Conservation (phyloP, 2,329 filamentous ascomycete species). For the Leptosphaerulina australis region DNA sequence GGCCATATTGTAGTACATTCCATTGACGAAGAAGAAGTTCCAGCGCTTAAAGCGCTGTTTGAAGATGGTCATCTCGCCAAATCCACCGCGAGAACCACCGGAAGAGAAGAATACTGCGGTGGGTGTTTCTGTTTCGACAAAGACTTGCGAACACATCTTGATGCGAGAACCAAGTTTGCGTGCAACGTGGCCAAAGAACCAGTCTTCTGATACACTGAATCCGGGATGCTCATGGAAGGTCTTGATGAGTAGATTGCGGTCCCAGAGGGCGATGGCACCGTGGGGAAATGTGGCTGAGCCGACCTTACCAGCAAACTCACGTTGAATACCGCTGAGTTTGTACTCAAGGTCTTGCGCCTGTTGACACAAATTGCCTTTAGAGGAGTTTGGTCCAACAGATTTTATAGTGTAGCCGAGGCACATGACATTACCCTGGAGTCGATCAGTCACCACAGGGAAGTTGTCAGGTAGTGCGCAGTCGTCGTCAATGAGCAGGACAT, state of each 20-base stretch:
- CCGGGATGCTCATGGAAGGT: conserved; percentile 58
- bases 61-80: conserved; percentile 61
- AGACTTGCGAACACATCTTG: conserved; percentile 57
- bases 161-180: conserved; percentile 55
- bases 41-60: conserved; percentile 58
- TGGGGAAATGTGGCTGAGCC: conserved; percentile 59
- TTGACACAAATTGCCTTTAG: conserved; percentile 37
- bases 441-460: conserved; percentile 55
- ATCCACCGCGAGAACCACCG: conserved; percentile 54
- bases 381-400: conserved; percentile 13
- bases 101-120: conserved; percentile 51
- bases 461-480: conserved; percentile 57
- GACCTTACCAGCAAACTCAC: conserved; percentile 52
- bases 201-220: conserved; percentile 59
- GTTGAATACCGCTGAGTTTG: conserved; percentile 56
- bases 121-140: conserved; percentile 60
- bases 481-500: conserved; percentile 58
- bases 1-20: conserved; percentile 56
- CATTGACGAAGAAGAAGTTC: conserved; percentile 61
- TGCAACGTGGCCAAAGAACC: conserved; percentile 59
- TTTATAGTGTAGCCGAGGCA: conserved; percentile 55
- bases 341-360: conserved; percentile 61
- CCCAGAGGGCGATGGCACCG: conserved; percentile 58
- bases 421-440: conserved; percentile 50
- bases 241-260: conserved; percentile 54